Conservation (phyloP, 257 asterid genomes). For the Cordia subcordata region DNA sequence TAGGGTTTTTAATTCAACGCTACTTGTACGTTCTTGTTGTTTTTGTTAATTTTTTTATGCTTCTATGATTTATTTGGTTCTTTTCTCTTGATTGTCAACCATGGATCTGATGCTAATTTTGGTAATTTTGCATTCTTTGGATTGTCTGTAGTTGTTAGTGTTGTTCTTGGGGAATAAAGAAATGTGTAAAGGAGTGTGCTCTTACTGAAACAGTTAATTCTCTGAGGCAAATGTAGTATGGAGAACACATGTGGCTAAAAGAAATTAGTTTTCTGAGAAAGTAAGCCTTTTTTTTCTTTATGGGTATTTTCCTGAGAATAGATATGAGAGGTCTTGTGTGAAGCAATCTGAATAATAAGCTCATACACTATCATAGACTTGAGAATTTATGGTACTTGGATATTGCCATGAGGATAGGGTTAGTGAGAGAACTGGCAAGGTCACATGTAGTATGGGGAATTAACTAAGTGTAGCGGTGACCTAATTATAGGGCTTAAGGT, state of each 20-base stretch:
- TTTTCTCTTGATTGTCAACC: background rate
- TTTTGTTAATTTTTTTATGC: background rate
- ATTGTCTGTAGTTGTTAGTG: background rate
- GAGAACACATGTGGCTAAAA: background rate
- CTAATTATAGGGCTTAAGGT: background rate
- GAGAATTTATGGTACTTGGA: too few species aligned
- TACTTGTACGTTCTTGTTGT: background rate
- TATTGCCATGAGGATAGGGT: too few species aligned
- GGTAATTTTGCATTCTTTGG: background rate
- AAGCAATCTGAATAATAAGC: background rate
- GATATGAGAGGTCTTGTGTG: too few species aligned
- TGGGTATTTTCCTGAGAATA: background rate
- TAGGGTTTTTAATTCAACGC: background rate
- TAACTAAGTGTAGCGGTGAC: background rate
- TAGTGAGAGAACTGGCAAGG: too few species aligned
- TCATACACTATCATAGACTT: too few species aligned
- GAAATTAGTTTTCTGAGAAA: background rate
- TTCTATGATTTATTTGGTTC: background rate
- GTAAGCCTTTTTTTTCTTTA: background rate
- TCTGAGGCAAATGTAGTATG: background rate
- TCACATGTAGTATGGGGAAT: too few species aligned
- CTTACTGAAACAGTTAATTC: background rate
- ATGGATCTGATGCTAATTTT: slow-evolving; percentile 5
- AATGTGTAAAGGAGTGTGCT: background rate
- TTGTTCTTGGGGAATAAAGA: background rate